These are phyloP conservation scores for Rhizophora mangle DNA, from an alignment of 345 rosid species.

Conservation along the genomic window DNA sequence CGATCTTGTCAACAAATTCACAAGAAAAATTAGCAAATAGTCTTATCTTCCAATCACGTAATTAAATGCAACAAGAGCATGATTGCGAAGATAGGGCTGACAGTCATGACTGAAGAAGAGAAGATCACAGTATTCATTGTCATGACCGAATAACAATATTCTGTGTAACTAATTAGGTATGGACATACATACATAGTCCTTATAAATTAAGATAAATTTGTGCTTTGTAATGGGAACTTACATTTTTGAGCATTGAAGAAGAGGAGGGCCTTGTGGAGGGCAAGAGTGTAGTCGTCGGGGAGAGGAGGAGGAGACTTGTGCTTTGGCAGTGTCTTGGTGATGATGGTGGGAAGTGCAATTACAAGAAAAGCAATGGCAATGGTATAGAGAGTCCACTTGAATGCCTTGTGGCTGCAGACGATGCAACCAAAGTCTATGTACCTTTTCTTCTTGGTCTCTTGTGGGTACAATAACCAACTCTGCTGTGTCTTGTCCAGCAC, in stretches of 20 bases:
- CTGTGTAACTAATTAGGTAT: no score
- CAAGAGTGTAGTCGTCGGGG: slow-evolving; percentile 68
- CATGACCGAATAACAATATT: no score
- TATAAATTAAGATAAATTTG: background rate
- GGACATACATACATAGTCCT: background rate
- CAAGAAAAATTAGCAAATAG: no score
- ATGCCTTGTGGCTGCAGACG: slow-evolving; percentile 50
- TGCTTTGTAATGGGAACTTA: slow-evolving; percentile 26
- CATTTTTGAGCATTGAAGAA: slow-evolving; percentile 93
- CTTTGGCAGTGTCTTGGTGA: slow-evolving; percentile 58
- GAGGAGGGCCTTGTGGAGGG: slow-evolving; percentile 72
- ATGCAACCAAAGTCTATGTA: slow-evolving; percentile 79
- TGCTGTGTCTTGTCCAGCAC: slow-evolving; percentile 72
- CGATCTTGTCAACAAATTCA: no score
- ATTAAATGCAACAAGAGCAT: no score
- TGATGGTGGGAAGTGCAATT: slow-evolving; percentile 60
- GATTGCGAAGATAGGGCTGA: no score
- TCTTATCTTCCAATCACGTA: no score
- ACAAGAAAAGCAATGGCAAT: slow-evolving; percentile 45
- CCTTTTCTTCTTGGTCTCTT: slow-evolving; percentile 51
- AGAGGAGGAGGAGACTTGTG: slow-evolving; percentile 50
- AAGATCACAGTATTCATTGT: no score
- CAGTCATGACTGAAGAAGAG: no score
- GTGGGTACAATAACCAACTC: slow-evolving; percentile 69
- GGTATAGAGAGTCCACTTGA: slow-evolving; percentile 46